Base-by-base conservation (phyloP, 2,329 filamentous ascomycete species). In the Magnaporthales sp. region DNA sequence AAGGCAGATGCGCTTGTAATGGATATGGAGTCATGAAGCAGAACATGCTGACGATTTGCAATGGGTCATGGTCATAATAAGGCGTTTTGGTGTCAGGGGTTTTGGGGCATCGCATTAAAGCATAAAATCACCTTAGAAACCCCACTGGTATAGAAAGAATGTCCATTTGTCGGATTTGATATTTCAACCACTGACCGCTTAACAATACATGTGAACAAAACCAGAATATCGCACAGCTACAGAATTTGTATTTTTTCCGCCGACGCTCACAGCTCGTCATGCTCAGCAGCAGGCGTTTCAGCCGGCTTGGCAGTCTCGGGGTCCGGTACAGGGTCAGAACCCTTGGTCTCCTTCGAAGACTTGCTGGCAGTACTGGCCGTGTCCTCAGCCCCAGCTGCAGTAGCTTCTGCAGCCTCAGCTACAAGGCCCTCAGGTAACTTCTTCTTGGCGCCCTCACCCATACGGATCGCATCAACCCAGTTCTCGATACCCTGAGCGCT, bases 391-490 rank as follows among this genome's bases (percentile, higher is more conserved):
- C 76, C 71, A 13, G 75, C 58, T 67, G 62, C 77, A 11, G 75
- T 75, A 66, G 78, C 76, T 9, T 74, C 58, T 66, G 63, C 77
- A 11, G 75, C 75, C 66, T 78, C 76, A 19, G 80, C 78, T 32
- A 89, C 74, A 60, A 91, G 72, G 1, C 82, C 84, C 67, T 85
- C 83, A 0, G 91, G 91, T 58, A 95, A 76, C 79, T 89, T 91
- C 72, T 88, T 84, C 83, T 94, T 97, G 68, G 84, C 80, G 2
- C 92, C 91, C 74, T 98, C 94, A 65, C 93, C 92, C 82, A 99
- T 84, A 51, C 92, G 89, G 69, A 98, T 92, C n/a, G 86, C 84
- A 73, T 99, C 95, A 68, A 99, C 86, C 92, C 94, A 99, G 69
- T 81, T 80, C 79, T 97, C 92, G 31, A 99, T 80, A 29, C 83